A percentile compares a stretch with the other conserved stretches of the same genome.
These are phyloP conservation scores for Triticum timopheevii DNA, from an alignment of 176 grass and related monocot species.

Conservation along the genomic window DNA sequence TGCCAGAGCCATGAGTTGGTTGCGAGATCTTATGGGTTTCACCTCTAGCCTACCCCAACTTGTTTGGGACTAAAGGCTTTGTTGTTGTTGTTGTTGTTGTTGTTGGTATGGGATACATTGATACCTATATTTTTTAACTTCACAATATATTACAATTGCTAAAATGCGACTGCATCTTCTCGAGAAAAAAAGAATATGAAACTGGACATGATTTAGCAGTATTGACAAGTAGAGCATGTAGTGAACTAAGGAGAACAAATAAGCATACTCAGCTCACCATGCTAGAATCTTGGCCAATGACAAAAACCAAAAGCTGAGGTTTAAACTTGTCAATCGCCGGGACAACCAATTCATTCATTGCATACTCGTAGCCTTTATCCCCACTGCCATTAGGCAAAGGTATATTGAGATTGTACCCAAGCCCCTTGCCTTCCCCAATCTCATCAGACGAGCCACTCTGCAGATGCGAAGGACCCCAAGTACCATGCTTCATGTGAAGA, in stretches of 20 bases:
- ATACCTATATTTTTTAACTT: neutral
- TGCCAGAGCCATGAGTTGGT: no score
- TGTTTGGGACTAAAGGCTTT: no score
- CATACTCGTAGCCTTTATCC: constrained; percentile 75
- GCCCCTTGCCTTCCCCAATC: constrained; percentile 68
- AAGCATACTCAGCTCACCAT: constrained; percentile 48
- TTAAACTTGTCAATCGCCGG: constrained; percentile 64
- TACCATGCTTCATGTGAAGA: constrained; percentile 89
- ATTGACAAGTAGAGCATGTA: neutral
- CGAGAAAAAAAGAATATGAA: no score
- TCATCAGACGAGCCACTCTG: constrained; percentile 67
- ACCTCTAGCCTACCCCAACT: no score
- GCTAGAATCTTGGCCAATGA: constrained; percentile 85
- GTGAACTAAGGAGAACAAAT: neutral
- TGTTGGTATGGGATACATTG: neutral
- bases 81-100: no score
- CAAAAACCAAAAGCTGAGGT: constrained; percentile 77
- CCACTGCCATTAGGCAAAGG: constrained; percentile 94
- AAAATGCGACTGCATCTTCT: neutral
- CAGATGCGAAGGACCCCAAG: constrained; percentile 78
- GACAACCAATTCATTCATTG: constrained; percentile 70
- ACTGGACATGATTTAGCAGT: neutral
- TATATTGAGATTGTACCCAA: constrained; percentile 92
- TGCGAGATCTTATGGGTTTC: no score
- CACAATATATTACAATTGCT: neutral